These are phyloP conservation scores for Aschersonia sp. DNA, from an alignment of 2,329 filamentous ascomycete species.

Conservation along the genomic window DNA sequence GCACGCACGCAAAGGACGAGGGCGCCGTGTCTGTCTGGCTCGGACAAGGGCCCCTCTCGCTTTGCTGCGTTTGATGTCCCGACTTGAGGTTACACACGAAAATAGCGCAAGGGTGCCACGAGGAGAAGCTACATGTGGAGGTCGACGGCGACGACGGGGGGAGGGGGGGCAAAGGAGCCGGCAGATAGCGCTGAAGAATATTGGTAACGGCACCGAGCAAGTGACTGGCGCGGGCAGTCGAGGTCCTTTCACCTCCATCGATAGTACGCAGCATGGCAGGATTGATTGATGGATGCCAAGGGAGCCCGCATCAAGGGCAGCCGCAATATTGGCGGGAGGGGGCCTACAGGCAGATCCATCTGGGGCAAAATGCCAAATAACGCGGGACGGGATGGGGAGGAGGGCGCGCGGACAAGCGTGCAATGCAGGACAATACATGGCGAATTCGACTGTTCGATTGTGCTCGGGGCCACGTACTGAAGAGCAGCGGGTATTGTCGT, in stretches of 20 bases:
- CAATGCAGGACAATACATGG: too few species aligned
- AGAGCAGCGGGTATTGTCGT: too few species aligned
- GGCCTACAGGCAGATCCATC: too few species aligned
- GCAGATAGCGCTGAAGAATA: background rate
- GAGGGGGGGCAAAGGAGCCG: background rate
- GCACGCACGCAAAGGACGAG: background rate
- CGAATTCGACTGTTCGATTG: too few species aligned
- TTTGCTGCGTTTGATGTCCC: background rate
- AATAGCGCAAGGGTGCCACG: conserved; percentile 8
- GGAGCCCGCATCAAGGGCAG: too few species aligned
- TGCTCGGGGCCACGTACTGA: too few species aligned
- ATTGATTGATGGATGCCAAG: background rate
- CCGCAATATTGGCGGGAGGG: too few species aligned
- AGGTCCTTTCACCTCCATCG: background rate
- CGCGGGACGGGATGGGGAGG: too few species aligned
- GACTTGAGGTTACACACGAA: conserved; percentile 3
- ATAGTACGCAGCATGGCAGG: background rate
- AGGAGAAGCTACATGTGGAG: conserved; percentile 1
- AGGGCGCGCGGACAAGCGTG: too few species aligned
- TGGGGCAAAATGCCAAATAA: too few species aligned
- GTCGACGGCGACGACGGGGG: background rate
- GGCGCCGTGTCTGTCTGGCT: background rate
- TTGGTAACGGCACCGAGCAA: background rate
- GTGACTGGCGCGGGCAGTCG: background rate
- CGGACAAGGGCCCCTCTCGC: background rate